These are phyloP conservation scores for Aureobasidium sp. DNA, from an alignment of 2,329 filamentous ascomycete genomes.

Conservation along the genomic window DNA sequence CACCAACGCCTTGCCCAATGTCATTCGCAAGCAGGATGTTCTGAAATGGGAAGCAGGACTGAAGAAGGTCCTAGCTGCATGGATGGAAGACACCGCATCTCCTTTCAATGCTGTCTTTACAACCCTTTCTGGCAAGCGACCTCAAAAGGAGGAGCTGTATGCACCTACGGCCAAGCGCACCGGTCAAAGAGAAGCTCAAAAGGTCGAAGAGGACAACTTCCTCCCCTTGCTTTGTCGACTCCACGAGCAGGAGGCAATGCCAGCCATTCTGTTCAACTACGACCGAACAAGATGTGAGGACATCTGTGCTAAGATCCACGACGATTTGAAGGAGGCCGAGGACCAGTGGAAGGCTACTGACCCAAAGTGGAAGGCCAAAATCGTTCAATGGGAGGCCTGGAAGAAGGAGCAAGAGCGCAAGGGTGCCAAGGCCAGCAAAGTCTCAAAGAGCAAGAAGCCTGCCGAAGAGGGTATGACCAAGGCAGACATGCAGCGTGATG, in stretches of 20 bases:
- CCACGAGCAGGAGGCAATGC: conserved; percentile 55
- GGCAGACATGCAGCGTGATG: conserved; percentile 48
- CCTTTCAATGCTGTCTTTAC: conserved; percentile 45
- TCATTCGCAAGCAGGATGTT: conserved; percentile 57
- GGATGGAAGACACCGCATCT: conserved; percentile 49
- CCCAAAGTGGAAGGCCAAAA: conserved; percentile 50
- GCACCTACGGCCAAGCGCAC: conserved; percentile 17
- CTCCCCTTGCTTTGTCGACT: conserved; percentile 52
- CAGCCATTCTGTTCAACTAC: conserved; percentile 70
- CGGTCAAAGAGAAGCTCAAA: conserved; percentile 18
- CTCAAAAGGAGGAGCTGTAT: not conserved
- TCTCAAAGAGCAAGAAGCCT: conserved; percentile 34
- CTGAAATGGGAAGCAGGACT: conserved; percentile 55
- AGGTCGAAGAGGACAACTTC: conserved; percentile 33
- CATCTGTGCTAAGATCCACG: conserved; percentile 44
- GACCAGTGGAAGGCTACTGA: conserved; percentile 47
- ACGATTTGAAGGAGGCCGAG: conserved; percentile 48
- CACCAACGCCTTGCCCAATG: conserved; percentile 38
- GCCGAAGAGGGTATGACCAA: conserved; percentile 45
- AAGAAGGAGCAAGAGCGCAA: conserved; percentile 39
- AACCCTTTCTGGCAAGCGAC: conserved; percentile 33
- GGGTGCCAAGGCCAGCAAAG: conserved; percentile 27
- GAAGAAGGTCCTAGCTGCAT: conserved; percentile 49
- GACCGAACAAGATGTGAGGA: conserved; percentile 57
- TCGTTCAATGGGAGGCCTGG: conserved; percentile 51